Conservation (phyloP, 306 rosid genomes). For the Dicorynia guianensis region DNA sequence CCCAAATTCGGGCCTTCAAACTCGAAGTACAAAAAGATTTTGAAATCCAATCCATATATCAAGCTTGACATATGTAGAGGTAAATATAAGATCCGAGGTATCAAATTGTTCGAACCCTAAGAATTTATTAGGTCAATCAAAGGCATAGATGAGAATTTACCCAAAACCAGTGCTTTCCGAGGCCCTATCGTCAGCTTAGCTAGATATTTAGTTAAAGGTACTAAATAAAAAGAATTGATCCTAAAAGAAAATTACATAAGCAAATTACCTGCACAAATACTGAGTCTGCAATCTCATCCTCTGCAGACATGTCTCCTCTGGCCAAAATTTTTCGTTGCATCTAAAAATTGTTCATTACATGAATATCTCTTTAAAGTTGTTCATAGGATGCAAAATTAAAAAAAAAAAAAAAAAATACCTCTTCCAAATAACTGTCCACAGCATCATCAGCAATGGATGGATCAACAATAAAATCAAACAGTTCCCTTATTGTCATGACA, state of each 20-base stretch:
- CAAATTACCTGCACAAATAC: constrained; percentile 74
- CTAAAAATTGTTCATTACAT: constrained; percentile 44
- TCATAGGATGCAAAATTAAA: constrained; percentile 10
- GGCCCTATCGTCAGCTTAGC: not conserved
- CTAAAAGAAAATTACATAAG: constrained; percentile 20
- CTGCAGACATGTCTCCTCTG: constrained; percentile 71
- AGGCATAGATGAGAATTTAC: not conserved
- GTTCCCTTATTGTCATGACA: constrained; percentile 81
- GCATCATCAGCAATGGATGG: constrained; percentile 77
- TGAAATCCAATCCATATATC: not conserved
- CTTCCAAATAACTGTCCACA: constrained; percentile 80
- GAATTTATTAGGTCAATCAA: not conserved
- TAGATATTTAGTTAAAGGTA: not conserved
- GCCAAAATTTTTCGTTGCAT: constrained; percentile 64
- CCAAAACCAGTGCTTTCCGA: not conserved
- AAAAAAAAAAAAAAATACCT: constrained; percentile 50
- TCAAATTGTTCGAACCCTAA: not conserved
- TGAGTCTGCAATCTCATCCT: constrained; percentile 86
- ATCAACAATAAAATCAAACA: constrained; percentile 91
- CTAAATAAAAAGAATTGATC: not conserved
- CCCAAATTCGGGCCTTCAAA: constrained; percentile 22
- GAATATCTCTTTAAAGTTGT: constrained; percentile 29
- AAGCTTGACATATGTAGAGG: not conserved
- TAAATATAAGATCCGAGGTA: not conserved
- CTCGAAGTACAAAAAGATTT: not conserved